Conservation (phyloP, 202 grass and related monocot species). For the Setaria viridis region DNA sequence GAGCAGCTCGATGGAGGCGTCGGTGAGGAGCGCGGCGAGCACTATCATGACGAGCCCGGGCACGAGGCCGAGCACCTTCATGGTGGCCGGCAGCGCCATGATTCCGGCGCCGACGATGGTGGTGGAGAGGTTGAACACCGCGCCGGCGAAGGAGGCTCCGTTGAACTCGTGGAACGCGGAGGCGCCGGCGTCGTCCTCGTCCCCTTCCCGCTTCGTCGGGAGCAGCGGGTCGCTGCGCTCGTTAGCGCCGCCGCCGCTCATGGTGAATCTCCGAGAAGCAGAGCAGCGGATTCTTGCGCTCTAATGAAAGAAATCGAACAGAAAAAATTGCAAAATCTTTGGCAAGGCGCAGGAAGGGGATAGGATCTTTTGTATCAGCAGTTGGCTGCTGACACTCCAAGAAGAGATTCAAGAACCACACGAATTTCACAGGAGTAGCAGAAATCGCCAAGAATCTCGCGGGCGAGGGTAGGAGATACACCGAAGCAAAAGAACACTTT, state of each 20-base stretch:
- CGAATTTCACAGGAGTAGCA: neutral
- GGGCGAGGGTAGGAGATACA: neutral
- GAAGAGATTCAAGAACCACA: neutral
- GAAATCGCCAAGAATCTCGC: constrained; percentile 11
- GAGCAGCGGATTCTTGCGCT: neutral
- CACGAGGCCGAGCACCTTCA: constrained; percentile 91
- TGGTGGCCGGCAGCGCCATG: constrained; percentile 94
- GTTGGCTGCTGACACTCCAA: neutral
- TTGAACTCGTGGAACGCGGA: constrained; percentile 71
- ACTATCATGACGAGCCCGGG: constrained; percentile 80
- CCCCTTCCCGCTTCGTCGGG: constrained; percentile 53
- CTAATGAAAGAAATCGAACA: neutral
- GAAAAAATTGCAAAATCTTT: constrained; percentile 13
- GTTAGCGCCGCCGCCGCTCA: constrained; percentile 31
- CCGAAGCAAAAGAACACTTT: neutral
- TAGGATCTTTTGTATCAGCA: neutral
- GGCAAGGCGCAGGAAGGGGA: neutral
- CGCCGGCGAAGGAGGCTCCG: constrained; percentile 79
- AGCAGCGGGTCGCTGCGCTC: constrained; percentile 69
- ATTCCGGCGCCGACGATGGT: constrained; percentile 95
- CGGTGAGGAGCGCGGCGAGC: constrained; percentile 85
- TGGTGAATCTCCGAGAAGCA: constrained; percentile 42
- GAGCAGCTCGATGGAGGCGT: constrained; percentile 87
- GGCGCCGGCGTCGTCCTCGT: neutral
- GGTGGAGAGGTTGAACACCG: constrained; percentile 95